Evolutionary conservation across 1,284 basidiomycete species (phyloP).

Genomic region (Testicularia cyperi): DNA sequence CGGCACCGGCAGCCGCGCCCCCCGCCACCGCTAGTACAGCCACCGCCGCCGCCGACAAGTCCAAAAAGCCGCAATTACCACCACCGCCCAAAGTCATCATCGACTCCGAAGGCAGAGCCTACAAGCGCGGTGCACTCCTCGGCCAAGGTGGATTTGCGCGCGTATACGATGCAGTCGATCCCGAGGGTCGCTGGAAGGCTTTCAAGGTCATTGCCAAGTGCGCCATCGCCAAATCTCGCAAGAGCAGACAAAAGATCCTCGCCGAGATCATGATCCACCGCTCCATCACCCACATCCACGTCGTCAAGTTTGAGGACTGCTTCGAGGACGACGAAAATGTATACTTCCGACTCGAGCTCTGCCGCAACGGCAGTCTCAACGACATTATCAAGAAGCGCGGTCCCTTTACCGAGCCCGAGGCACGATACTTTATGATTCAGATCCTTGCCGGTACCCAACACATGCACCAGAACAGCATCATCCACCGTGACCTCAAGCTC

Average conservation of each 20-base stretch:
- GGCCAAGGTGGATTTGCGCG: slow-evolving; percentile 60
- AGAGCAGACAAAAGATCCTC: slow-evolving; percentile 71
- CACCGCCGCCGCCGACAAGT: slow-evolving; percentile 14
- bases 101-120: slow-evolving; percentile 43
- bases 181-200: slow-evolving; percentile 57
- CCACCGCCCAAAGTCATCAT: slow-evolving; percentile 52
- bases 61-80: slow-evolving; percentile 51
- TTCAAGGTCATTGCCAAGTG: slow-evolving; percentile 63
- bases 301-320: slow-evolving; percentile 88
- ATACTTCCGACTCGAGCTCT: slow-evolving; percentile 94
- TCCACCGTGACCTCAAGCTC: slow-evolving; percentile 70
- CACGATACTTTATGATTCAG: slow-evolving; percentile 88
- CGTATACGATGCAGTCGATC: slow-evolving; percentile 57
- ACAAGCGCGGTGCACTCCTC: slow-evolving; percentile 45
- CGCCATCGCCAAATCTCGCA: slow-evolving; percentile 59
- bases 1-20: slow-evolving; percentile 1
- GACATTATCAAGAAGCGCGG: slow-evolving; percentile 86
- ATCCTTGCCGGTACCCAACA: slow-evolving; percentile 93
- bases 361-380: slow-evolving; percentile 78
- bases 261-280: slow-evolving; percentile 98
- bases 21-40: not conserved
- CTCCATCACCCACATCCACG: slow-evolving; percentile 85
- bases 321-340: slow-evolving; percentile 95
- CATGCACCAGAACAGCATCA: slow-evolving; percentile 89
- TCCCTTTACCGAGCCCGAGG: slow-evolving; percentile 87